Percentiles rank a stretch among this genome's conserved stretches.
phyloP scores from a whole-genome alignment of 495 filamentous ascomycete genomes.

The Clohesyomyces aquaticus region DNA sequence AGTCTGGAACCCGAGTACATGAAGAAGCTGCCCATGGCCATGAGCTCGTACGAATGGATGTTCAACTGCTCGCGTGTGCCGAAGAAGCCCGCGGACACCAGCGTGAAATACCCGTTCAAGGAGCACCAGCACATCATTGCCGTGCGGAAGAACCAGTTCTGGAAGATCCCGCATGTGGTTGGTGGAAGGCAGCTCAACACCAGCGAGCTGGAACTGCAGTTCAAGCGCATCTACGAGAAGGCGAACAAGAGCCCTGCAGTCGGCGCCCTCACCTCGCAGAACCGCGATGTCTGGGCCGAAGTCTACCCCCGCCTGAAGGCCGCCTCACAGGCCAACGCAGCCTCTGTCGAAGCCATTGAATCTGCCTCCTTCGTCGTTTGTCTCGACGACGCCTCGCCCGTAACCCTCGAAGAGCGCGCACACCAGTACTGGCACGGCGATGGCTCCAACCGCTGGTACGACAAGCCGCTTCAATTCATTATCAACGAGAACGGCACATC shows the following conservation, averaged over 20 bases:
- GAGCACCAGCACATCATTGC: conserved; percentile 85
- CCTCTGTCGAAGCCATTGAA: conserved; percentile 79
- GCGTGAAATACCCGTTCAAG: conserved; percentile 73
- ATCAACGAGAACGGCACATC: conserved; percentile 97
- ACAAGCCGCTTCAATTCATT: conserved; percentile 98
- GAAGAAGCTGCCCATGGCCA: conserved; percentile 91
- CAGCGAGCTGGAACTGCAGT: conserved; percentile 84
- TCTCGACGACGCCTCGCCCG: conserved; percentile 87
- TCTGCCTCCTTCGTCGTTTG: conserved; percentile 90
- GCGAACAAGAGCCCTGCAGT: conserved; percentile 72
- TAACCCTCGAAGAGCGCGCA: conserved; percentile 94
- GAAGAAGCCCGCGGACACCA: conserved; percentile 78
- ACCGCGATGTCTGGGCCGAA: conserved; percentile 91
- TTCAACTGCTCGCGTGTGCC: conserved; percentile 93
- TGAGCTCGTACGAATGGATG: conserved; percentile 99
- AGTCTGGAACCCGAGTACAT: conserved; percentile 97
- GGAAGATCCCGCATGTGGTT: conserved; percentile 77
- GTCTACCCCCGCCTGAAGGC: conserved; percentile 74
- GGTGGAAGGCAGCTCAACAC: conserved; percentile 82
- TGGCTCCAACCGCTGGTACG: conserved; percentile 94
- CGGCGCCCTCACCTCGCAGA: conserved; percentile 85
- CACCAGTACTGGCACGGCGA: conserved; percentile 98
- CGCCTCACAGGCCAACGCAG: conserved; percentile 74
- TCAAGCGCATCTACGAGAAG: conserved; percentile 79
- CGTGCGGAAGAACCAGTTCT: conserved; percentile 95